Evolutionary conservation across 345 rosid genomes (phyloP).

Genomic region (Acer negundo): DNA sequence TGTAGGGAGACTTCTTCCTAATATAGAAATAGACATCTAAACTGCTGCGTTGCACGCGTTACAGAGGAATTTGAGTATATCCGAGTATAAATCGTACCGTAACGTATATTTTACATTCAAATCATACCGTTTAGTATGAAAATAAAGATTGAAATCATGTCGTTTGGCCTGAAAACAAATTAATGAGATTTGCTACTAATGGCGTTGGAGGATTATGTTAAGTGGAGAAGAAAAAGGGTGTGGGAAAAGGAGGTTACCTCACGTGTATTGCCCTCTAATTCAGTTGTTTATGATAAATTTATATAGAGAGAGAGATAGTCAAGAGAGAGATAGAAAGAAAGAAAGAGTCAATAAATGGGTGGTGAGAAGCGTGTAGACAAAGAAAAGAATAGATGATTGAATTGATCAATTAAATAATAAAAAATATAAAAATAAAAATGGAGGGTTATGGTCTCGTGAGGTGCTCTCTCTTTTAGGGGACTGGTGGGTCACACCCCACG

Average conservation of each 20-base stretch:
- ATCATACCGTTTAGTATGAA: neutral
- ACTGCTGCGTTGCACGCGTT: no score
- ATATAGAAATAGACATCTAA: no score
- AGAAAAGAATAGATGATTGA: slow-evolving; percentile 48
- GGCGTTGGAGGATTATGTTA: slow-evolving; percentile 46
- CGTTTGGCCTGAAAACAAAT: neutral
- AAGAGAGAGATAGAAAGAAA: neutral
- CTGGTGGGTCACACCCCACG: slow-evolving; percentile 79
- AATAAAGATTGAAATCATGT: no score
- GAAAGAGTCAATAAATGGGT: slow-evolving; percentile 13
- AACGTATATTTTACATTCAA: no score
- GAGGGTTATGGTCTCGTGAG: slow-evolving; percentile 35
- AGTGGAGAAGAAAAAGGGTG: slow-evolving; percentile 51
- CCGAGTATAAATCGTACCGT: no score
- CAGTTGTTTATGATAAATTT: slow-evolving; percentile 29
- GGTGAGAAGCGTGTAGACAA: slow-evolving; percentile 55
- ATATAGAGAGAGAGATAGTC: slow-evolving; percentile 6
- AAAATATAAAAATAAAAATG: neutral
- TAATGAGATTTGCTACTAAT: slow-evolving; percentile 20
- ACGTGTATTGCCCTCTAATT: slow-evolving; percentile 71
- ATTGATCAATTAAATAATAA: neutral
- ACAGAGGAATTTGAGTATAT: no score
- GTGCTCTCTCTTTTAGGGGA: slow-evolving; percentile 56
- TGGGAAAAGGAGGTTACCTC: slow-evolving; percentile 78
- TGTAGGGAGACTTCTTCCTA: no score